phyloP scores from a whole-genome alignment of 139 green algal genomes.

The Pseudopediastrum boryanum region DNA sequence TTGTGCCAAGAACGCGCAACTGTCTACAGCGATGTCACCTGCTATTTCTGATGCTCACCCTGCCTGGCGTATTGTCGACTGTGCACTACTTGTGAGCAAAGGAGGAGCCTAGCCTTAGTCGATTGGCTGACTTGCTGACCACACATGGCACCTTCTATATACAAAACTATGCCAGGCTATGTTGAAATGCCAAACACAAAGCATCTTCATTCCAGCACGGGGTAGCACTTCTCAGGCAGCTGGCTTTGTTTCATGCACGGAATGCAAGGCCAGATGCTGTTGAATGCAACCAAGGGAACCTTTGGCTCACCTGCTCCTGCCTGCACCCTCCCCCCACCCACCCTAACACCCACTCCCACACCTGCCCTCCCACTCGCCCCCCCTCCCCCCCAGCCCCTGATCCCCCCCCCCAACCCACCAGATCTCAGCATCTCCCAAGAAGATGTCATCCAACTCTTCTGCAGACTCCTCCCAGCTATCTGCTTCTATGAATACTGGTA shows the following conservation, averaged over 20 bases:
- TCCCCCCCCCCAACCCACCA: conserved; percentile 52
- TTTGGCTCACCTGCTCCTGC: neutral
- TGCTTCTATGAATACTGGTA: conserved; percentile 76
- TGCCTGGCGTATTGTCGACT: too few relatives aligned
- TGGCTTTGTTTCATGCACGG: neutral
- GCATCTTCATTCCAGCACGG: too few relatives aligned
- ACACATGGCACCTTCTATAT: too few relatives aligned
- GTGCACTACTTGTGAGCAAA: too few relatives aligned
- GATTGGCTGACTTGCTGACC: too few relatives aligned
- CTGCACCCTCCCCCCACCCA: neutral
- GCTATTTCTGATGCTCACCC: too few relatives aligned
- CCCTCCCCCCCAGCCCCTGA: neutral
- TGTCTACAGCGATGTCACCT: too few relatives aligned
- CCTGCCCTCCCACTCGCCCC: neutral
- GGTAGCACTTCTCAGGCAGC: neutral
- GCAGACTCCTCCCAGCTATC: conserved; percentile 76
- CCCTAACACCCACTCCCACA: neutral
- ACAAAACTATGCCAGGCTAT: too few relatives aligned
- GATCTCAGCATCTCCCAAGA: conserved; percentile 86
- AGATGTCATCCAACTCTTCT: conserved; percentile 85
- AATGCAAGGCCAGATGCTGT: neutral
- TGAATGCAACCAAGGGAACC: neutral
- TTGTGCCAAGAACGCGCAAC: too few relatives aligned
- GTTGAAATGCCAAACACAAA: too few relatives aligned
- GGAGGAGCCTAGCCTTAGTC: too few relatives aligned